Base-by-base conservation (phyloP, 2,329 filamentous ascomycete genomes). In the Epichloe aotearoae region DNA sequence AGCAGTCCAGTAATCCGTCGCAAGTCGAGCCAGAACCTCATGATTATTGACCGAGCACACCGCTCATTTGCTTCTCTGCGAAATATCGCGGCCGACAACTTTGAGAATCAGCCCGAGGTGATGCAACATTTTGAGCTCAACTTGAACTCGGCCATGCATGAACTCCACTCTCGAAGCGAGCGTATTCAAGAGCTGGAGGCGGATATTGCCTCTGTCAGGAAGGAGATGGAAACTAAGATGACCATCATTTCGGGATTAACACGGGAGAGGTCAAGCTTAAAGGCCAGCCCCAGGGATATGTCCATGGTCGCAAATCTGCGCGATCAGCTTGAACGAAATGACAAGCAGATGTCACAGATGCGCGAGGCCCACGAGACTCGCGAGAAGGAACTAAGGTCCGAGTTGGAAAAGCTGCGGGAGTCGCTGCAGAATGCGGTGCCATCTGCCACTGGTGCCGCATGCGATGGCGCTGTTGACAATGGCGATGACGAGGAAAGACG, bases 171-270 rank as follows among this genome's bases (percentile, higher is more conserved):
- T 10, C 82, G 90, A 41, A 90, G 90, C 39, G 90, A 97, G 65
- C 83, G 90, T 30, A 90, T 96, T 49, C 87, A 94, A 62, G 83
- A 90, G 59, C 74, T 98, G 14, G 93, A 98, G 66, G 82, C 82
- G 5, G 91, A 95, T 58, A 79, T 96, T 51, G 74, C 82, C 26
- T 83, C 81, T 4, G 80, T 89, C 20, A 93, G 88, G 72, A 95
- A 89, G 71, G 93, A 98, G 66, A 95, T 97, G 84, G 93, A 98
- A 63, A 83, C 80, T 55, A 98, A 98, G 77, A 89, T 91, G 74
- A 87, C 88, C 33, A 90, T 98, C 62, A 97, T 98, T 59, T 88
- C 88, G 33, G 93, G 93, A 6, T 74, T 98, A 55, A 95, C 93
- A 3, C 84, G 93, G 50, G 94, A 98, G 67, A 78, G 94, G 53